Base-by-base conservation (phyloP, 371 early-diverging fungal species). In the Mortierella polycephala region DNA sequence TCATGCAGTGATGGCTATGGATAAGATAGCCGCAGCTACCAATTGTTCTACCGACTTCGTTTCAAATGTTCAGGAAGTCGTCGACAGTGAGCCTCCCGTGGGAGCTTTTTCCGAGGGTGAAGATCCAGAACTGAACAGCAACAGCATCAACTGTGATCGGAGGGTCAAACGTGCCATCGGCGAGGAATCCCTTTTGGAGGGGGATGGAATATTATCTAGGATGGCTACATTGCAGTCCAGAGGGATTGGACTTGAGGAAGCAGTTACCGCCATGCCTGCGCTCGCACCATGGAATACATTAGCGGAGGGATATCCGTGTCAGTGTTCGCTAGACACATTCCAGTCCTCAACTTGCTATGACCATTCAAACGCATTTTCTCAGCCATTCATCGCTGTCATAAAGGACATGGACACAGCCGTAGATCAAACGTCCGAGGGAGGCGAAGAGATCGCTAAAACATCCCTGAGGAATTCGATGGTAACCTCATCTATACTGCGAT, bases 81-180 rank as follows among this genome's bases (percentile, higher is more conserved):
- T 64, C 23, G 53, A 63, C 0, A 50, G 37, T 39, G 68, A 54
- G 13, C 54, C 46, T 54, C 11, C 58, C 55, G n/a, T 57, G 61
- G 20, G 39, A 30, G 51, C 37, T 8, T 54, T 54, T 16, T n/a
- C 40, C 10, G 51, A 45, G 18, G 8, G 20, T 14, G 12, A 39
- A 8, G 21, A 57, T 18, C 45, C 16, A n/a, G 9, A 14, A 7
- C 37, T 40, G 7, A 54, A 55, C 23, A 47, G 39, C 8, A 42
- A n/a, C 11, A 42, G 21, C 40, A 50, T 46, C 45, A 45, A 13
- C 11, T 18, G 16, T 47, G 50, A 6, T 8, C 56, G 60, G 53
- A 44, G 40, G 1, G 60, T 72, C 41, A 72, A 60, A 59, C 73
- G 67, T 0, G 73, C 67, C 5, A 49, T 58, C 5, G 67, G 73